Conservation (phyloP, 225 moss, liverwort and hornwort genomes). For the Pleurozium schreberi region DNA sequence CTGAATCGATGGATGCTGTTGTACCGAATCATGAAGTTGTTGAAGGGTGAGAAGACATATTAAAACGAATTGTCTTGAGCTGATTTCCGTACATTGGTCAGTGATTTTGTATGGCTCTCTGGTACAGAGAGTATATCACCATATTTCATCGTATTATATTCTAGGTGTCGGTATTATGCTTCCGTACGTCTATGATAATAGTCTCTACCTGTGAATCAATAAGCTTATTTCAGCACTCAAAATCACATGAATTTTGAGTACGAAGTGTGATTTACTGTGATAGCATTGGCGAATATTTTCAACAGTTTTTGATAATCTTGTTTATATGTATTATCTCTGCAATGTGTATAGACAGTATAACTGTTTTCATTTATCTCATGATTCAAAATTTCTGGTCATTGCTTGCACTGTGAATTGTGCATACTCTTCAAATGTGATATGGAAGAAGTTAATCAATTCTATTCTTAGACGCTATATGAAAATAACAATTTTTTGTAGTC, state of each 20-base stretch:
- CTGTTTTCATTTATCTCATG: not conserved
- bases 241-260: not conserved
- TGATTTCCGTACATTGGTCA: not conserved
- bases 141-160: not conserved
- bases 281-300: not conserved
- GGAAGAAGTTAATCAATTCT: too few relatives aligned
- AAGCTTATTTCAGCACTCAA: not conserved
- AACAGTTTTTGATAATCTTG: not conserved
- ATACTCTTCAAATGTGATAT: not conserved
- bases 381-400: not conserved
- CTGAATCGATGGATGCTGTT: conserved; percentile 1
- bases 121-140: not conserved
- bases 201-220: not conserved
- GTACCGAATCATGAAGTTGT: conserved; percentile 10
- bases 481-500: too few relatives aligned
- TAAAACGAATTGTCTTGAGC: not conserved
- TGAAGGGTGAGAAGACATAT: not conserved
- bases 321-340: not conserved
- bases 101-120: not conserved
- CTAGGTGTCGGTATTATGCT: not conserved
- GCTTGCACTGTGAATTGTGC: not conserved
- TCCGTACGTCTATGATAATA: not conserved
- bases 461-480: too few relatives aligned
- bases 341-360: not conserved
- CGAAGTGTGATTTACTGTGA: not conserved